These are phyloP conservation scores for Setaria viridis DNA, from an alignment of 202 grass and related monocot genomes.

Conservation along the genomic window DNA sequence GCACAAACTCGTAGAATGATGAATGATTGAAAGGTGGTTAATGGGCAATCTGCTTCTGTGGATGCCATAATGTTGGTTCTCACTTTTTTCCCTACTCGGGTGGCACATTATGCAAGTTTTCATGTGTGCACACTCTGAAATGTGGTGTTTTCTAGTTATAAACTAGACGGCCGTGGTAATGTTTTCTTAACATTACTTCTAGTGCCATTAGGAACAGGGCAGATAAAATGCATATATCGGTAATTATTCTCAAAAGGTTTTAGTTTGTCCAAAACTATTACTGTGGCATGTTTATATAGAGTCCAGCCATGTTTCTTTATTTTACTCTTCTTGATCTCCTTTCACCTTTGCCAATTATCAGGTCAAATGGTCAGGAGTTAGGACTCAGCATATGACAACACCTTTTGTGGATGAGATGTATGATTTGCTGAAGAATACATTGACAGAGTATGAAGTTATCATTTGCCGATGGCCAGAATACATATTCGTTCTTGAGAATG, in stretches of 20 bases:
- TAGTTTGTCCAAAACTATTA: neutral
- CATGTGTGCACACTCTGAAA: slow-evolving; percentile 9
- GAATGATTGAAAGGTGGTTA: slow-evolving; percentile 25
- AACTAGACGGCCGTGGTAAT: neutral
- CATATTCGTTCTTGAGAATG: slow-evolving; percentile 93
- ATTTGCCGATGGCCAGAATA: slow-evolving; percentile 99
- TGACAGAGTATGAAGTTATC: slow-evolving; percentile 97
- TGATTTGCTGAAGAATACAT: slow-evolving; percentile 75
- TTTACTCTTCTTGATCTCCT: slow-evolving; percentile 15
- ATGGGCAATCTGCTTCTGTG: slow-evolving; percentile 6
- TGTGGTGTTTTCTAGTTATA: neutral
- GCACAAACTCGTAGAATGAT: neutral
- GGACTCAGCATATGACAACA: slow-evolving; percentile 94
- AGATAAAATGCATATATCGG: neutral
- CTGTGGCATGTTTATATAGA: slow-evolving; percentile 26
- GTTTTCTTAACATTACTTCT: neutral
- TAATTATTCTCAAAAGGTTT: slow-evolving; percentile 6
- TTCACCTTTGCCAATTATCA: slow-evolving; percentile 52
- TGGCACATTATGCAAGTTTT: neutral
- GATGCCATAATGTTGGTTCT: neutral
- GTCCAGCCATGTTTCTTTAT: slow-evolving; percentile 18
- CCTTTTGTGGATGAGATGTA: slow-evolving; percentile 99
- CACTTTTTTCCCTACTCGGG: neutral
- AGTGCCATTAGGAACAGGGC: neutral
- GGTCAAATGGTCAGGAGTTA: slow-evolving; percentile 99